Conservation (phyloP, 345 rosid species). For the Chamaenerion angustifolium region DNA sequence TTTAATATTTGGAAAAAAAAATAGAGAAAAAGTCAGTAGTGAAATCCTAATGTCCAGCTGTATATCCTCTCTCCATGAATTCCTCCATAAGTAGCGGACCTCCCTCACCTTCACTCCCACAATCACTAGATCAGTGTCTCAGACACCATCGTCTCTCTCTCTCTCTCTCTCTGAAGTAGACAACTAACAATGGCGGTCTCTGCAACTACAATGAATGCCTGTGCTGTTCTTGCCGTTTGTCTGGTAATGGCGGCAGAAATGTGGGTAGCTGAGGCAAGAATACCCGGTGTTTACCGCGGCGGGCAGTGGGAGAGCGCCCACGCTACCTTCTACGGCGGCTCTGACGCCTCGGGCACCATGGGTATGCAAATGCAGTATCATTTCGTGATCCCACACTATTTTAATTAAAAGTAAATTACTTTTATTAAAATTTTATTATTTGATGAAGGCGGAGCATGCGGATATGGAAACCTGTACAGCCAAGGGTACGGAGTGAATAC, state of each 20-base stretch:
- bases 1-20: too few species aligned
- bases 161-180: too few species aligned
- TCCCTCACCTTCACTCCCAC: neutral
- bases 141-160: neutral
- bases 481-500: slow-evolving; percentile 60
- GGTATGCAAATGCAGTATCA: neutral
- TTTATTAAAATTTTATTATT: too few species aligned
- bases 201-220: neutral
- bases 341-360: slow-evolving; percentile 11
- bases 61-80: neutral
- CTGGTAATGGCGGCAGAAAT: neutral
- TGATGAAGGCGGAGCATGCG: slow-evolving; percentile 51
- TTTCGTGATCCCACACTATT: neutral
- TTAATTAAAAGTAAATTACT: neutral
- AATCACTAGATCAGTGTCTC: neutral
- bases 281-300: slow-evolving; percentile 7
- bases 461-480: slow-evolving; percentile 54
- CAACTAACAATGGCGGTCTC: neutral
- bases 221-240: neutral
- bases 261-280: slow-evolving; percentile 3
- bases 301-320: slow-evolving; percentile 6
- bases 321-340: slow-evolving; percentile 12
- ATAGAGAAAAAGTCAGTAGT: too few species aligned
- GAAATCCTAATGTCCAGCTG: too few species aligned
- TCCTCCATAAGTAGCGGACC: slow-evolving; percentile 1